A percentile compares a stretch with the other conserved stretches of the same genome.
phyloP scores from a whole-genome alignment of 177 flowering plant species.

The Vitis hybrid region DNA sequence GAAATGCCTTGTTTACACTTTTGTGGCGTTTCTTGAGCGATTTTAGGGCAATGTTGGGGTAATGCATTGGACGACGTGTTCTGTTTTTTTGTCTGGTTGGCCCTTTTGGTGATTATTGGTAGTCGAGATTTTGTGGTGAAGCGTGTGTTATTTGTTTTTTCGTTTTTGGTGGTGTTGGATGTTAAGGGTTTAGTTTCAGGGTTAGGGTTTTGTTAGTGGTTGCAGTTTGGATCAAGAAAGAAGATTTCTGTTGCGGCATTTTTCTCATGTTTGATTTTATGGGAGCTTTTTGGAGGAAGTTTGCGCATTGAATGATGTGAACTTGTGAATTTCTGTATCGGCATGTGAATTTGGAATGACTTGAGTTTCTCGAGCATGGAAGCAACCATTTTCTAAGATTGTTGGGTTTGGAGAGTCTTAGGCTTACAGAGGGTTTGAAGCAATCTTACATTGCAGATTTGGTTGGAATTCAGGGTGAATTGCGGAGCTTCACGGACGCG shows the following conservation, averaged over 20 bases:
- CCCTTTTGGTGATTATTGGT: neutral
- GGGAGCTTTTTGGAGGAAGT: neutral
- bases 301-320: neutral
- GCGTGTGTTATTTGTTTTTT: constrained; percentile 2
- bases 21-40: neutral
- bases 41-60: neutral
- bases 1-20: neutral
- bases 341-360: too few relatives aligned
- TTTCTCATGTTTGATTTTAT: neutral
- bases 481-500: constrained; percentile 6
- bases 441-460: neutral
- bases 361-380: too few relatives aligned
- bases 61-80: constrained; percentile 5
- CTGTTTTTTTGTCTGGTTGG: neutral
- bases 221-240: constrained; percentile 1
- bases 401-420: neutral
- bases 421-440: neutral
- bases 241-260: neutral
- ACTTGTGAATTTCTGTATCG: too few relatives aligned
- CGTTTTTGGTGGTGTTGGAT: neutral
- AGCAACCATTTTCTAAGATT: too few relatives aligned
- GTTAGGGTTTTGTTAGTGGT: neutral
- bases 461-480: neutral
- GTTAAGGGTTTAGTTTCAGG: constrained; percentile 2
- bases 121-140: neutral